These are phyloP conservation scores for Penicillium paradoxum DNA, from an alignment of 495 filamentous ascomycete species.

Conservation along the genomic window DNA sequence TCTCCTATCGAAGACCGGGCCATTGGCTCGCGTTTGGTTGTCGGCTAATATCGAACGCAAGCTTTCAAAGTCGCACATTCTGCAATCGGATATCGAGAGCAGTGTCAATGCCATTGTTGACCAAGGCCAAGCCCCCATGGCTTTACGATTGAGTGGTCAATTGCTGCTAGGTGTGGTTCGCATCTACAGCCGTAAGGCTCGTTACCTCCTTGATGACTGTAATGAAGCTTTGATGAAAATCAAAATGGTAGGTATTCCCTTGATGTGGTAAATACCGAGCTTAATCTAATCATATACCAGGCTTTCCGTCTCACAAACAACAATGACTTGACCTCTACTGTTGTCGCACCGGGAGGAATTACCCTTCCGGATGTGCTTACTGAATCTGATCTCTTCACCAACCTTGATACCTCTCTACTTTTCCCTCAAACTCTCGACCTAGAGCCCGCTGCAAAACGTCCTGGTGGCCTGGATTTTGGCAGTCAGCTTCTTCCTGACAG, in stretches of 20 bases:
- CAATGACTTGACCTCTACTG: conserved; percentile 70
- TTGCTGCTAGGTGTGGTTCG: conserved; percentile 90
- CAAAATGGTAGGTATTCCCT: conserved; percentile 73
- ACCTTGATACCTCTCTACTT: conserved; percentile 68
- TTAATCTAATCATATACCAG: conserved; percentile 31
- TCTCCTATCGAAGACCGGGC: conserved; percentile 91
- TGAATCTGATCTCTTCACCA: conserved; percentile 77
- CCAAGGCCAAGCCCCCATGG: conserved; percentile 91
- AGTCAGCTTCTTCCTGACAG: conserved; percentile 68
- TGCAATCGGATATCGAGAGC: conserved; percentile 86
- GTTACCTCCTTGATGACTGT: conserved; percentile 94
- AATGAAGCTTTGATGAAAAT: conserved; percentile 96
- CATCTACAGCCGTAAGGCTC: conserved; percentile 95
- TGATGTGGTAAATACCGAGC: neutral
- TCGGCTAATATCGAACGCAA: conserved; percentile 97
- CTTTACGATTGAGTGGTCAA: conserved; percentile 88
- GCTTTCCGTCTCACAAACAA: conserved; percentile 75
- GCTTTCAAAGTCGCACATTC: conserved; percentile 87
- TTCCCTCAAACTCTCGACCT: conserved; percentile 60
- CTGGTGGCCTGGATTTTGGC: conserved; percentile 51
- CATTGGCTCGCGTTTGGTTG: conserved; percentile 95
- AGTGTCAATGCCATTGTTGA: conserved; percentile 93
- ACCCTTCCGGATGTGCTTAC: conserved; percentile 85
- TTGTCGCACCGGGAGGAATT: conserved; percentile 61
- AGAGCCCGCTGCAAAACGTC: conserved; percentile 54